Evolutionary conservation across 805 yeast genomes (phyloP).

Genomic region (Saturnispora hagleri): DNA sequence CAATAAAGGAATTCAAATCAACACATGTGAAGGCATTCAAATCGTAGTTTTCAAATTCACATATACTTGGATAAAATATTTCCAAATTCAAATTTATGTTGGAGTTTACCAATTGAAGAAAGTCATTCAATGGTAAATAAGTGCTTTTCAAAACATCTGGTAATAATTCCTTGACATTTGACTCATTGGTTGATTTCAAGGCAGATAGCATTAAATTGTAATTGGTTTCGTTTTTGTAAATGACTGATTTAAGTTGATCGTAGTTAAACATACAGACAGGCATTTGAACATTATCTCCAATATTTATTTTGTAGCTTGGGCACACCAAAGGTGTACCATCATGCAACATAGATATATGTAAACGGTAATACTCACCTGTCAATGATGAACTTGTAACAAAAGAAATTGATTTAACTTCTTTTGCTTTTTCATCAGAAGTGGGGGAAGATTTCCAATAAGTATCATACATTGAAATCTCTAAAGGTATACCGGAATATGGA

Average conservation of each 20-base stretch:
- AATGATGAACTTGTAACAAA: slow-evolving; percentile 89
- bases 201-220: slow-evolving; percentile 13
- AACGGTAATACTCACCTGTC: slow-evolving; percentile 66
- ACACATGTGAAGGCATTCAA: slow-evolving; percentile 19
- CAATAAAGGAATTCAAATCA: slow-evolving; percentile 65
- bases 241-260: slow-evolving; percentile 29
- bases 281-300: slow-evolving; percentile 38
- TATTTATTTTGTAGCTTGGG: slow-evolving; percentile 51
- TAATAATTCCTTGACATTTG: slow-evolving; percentile 26
- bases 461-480: slow-evolving; percentile 87
- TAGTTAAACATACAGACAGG: slow-evolving; percentile 53
- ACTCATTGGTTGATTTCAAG: slow-evolving; percentile 13
- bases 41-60: slow-evolving; percentile 26
- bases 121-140: slow-evolving; percentile 50
- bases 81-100: slow-evolving; percentile 64
- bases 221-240: slow-evolving; percentile 15
- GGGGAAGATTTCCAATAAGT: slow-evolving; percentile 95
- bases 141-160: slow-evolving; percentile 37
- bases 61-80: slow-evolving; percentile 62
- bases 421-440: slow-evolving; percentile 21
- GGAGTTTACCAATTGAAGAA: slow-evolving; percentile 47
- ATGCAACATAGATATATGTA: slow-evolving; percentile 59
- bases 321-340: slow-evolving; percentile 85
- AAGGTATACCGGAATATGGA: slow-evolving; percentile 77
- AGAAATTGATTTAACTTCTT: slow-evolving; percentile 35